These are phyloP conservation scores for Dunaliella primolecta DNA, from an alignment of 139 green algal genomes.

Conservation along the genomic window DNA sequence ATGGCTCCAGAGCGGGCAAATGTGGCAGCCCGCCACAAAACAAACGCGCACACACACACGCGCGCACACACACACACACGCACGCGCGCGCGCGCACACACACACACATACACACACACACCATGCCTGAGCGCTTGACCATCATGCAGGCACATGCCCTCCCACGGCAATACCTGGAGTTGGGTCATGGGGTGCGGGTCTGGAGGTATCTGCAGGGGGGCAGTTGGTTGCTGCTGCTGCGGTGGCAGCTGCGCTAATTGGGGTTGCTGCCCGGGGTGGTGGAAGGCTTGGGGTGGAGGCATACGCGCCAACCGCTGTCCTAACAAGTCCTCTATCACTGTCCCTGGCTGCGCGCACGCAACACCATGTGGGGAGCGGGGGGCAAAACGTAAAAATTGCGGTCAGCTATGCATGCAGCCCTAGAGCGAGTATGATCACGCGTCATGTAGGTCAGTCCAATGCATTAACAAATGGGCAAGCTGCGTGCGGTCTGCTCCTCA, in stretches of 20 bases:
- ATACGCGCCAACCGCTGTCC: conserved; percentile 73
- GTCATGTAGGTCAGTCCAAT: too few relatives aligned
- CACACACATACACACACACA: background rate
- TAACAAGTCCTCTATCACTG: conserved; percentile 70
- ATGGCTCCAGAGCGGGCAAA: too few relatives aligned
- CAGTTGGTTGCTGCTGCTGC: background rate
- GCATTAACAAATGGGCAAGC: too few relatives aligned
- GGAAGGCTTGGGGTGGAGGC: conserved; percentile 51
- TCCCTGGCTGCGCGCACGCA: conserved; percentile 12
- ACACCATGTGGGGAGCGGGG: background rate
- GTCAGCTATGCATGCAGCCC: too few relatives aligned
- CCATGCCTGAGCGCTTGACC: too few relatives aligned
- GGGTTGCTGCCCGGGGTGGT: conserved; percentile 11
- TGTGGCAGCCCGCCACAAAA: too few relatives aligned
- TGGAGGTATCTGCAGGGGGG: conserved; percentile 22
- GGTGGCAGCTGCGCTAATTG: background rate
- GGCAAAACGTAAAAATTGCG: background rate
- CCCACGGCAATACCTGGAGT: background rate
- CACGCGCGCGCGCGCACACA: background rate
- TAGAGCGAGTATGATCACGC: too few relatives aligned
- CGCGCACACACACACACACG: background rate
- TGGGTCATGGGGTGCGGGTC: conserved; percentile 20
- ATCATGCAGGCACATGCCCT: too few relatives aligned
- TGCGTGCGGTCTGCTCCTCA: too few relatives aligned
- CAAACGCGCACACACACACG: background rate